Evolutionary conservation across 768 basidiomycete genomes (phyloP).

Genomic region (Pholiota molesta): DNA sequence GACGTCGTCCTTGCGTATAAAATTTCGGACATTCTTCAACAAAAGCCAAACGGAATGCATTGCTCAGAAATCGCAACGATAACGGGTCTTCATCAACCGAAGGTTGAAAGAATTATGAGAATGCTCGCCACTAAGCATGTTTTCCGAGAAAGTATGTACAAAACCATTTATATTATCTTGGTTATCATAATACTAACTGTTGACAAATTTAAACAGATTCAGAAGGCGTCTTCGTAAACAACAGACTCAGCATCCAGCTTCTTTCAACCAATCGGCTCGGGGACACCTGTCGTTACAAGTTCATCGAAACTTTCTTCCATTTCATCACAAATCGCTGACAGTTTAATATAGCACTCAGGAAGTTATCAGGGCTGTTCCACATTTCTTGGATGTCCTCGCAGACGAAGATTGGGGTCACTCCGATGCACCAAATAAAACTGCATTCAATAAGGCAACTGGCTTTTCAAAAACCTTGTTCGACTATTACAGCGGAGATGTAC

Average conservation of each 20-base stretch:
- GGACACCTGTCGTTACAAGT: not conserved
- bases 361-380: not conserved
- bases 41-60: slow-evolving; percentile 32
- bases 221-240: slow-evolving; percentile 43
- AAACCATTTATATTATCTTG: not conserved
- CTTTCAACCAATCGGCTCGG: slow-evolving; percentile 14
- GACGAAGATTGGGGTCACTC: slow-evolving; percentile 37
- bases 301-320: not conserved
- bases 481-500: slow-evolving; percentile 25
- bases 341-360: not conserved
- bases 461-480: slow-evolving; percentile 25
- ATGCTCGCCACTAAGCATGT: slow-evolving; percentile 33
- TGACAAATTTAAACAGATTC: slow-evolving; percentile 27
- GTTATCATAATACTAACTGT: not conserved
- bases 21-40: slow-evolving; percentile 31
- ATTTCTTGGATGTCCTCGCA: slow-evolving; percentile 31
- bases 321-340: not conserved
- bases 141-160: slow-evolving; percentile 38
- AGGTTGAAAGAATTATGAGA: slow-evolving; percentile 35
- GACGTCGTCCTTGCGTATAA: slow-evolving; percentile 20
- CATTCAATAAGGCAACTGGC: slow-evolving; percentile 28
- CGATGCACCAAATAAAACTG: slow-evolving; percentile 22
- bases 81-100: slow-evolving; percentile 29
- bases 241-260: slow-evolving; percentile 39
- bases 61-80: slow-evolving; percentile 25